Conservation (phyloP, 1,284 basidiomycete genomes). For the Pseudozyma thailandica region DNA sequence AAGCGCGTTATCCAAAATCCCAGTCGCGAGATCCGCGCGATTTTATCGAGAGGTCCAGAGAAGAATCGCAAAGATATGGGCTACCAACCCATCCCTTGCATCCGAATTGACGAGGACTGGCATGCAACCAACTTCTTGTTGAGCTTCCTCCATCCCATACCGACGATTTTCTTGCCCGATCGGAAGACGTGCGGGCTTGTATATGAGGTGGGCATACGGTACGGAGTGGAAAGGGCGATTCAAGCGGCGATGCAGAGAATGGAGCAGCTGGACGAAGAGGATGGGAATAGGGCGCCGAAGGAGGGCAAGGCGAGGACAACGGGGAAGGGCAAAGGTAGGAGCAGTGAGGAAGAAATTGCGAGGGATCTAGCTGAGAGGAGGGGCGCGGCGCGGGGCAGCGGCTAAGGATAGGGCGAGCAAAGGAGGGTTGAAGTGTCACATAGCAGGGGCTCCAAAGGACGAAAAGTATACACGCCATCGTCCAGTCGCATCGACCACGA, state of each 20-base stretch:
- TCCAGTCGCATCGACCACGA: too few relatives aligned
- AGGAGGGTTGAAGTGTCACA: too few relatives aligned
- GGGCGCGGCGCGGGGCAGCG: slow-evolving; percentile 1
- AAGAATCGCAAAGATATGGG: slow-evolving; percentile 33
- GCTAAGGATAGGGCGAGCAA: too few relatives aligned
- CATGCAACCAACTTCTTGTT: slow-evolving; percentile 40
- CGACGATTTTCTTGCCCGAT: slow-evolving; percentile 38
- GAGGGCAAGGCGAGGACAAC: not conserved
- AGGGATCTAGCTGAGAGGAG: slow-evolving; percentile 12
- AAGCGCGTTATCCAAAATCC: slow-evolving; percentile 29
- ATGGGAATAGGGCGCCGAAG: too few relatives aligned
- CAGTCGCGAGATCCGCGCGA: slow-evolving; percentile 4
- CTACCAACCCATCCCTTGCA: slow-evolving; percentile 25
- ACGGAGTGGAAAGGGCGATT: slow-evolving; percentile 24
- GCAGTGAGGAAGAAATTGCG: slow-evolving; percentile 25
- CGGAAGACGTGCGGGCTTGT: slow-evolving; percentile 25
- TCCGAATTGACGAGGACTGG: slow-evolving; percentile 46
- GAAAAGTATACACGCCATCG: too few relatives aligned
- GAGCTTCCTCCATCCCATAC: slow-evolving; percentile 47
- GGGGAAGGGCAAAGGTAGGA: not conserved
- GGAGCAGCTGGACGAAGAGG: slow-evolving; percentile 33
- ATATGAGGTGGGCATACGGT: slow-evolving; percentile 29
- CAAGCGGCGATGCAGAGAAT: slow-evolving; percentile 19
- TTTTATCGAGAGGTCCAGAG: slow-evolving; percentile 17
- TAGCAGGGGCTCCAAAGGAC: too few relatives aligned